A percentile compares a stretch with the other conserved stretches of the same genome.
Conservation (phyloP, 306 rosid genomes). For the Pterocarpus macrocarpus region DNA sequence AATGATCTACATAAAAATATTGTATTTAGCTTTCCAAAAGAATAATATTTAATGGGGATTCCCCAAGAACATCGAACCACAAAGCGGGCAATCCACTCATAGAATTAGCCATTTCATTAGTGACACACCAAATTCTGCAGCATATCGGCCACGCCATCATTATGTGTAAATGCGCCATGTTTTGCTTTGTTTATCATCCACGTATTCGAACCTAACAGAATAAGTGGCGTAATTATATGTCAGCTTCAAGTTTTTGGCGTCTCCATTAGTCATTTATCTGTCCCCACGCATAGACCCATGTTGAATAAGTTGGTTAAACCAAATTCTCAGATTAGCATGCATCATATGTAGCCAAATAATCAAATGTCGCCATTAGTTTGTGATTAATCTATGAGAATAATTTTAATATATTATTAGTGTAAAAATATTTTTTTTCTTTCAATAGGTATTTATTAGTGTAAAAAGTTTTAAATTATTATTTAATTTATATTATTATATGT, state of each 20-base stretch:
- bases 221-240: neutral
- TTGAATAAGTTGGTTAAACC: neutral
- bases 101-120: neutral
- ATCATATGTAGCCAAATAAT: too few species aligned
- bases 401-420: too few species aligned
- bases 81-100: neutral
- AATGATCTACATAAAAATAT: too few species aligned
- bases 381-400: too few species aligned
- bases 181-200: neutral
- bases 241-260: neutral
- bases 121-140: neutral
- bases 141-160: neutral
- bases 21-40: too few species aligned
- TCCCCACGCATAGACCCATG: neutral
- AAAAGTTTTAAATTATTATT: too few species aligned
- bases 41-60: neutral
- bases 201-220: conserved; percentile 1
- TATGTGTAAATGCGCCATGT: neutral
- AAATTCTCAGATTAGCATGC: too few species aligned
- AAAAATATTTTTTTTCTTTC: too few species aligned
- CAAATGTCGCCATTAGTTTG: too few species aligned
- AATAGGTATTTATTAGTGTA: too few species aligned
- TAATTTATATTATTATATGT: too few species aligned
- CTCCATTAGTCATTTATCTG: neutral
- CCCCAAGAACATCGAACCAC: neutral